Base-by-base conservation (phyloP, 129 eudicot genomes). In the Escallonia herrerae region DNA sequence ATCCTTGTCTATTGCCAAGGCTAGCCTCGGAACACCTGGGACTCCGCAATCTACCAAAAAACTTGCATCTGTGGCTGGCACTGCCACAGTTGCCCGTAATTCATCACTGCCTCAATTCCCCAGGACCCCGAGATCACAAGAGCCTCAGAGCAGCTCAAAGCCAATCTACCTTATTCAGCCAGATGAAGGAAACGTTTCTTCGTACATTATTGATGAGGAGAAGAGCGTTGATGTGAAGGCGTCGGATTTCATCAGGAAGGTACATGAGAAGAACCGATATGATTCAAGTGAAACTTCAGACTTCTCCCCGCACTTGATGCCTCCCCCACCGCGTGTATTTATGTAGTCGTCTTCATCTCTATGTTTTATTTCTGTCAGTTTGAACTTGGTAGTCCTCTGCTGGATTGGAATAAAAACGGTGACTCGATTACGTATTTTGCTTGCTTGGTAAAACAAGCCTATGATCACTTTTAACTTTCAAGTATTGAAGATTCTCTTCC, bases 321-420 rank as follows among this genome's bases (percentile, higher is more conserved):
- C 86, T 10, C 83, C 83, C n/a, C 80, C 83, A 15, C 76, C 80
- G 45, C 83, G 37, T 67, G 40, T 70, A 41, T 43, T 63, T 71
- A 49, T 49, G 52, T 63, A 68, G 56, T 64, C 67, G 37, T 74
- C 76, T 54, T 66, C 40, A 8, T 10, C 38, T 8, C 7, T 39
- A 43, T 37, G 47, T 3, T 53, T 6, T 55, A 40, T 15, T 2
- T 60, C 5, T 6, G 4, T 44, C 6, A 8, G 7, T 8, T 4
- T 11, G 43, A 4, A 56, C 41, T 2, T 15, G 22, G 11, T 64
- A 33, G 10, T 33, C 13, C 46, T 64, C 33, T 48, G 44, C 38
- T 10, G 14, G 58, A 48, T 22, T 49, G 13, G 39, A 51, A 65
- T 51, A 65, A 65, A 22, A 51, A 11, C 41, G 38, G 59, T 33